Evolutionary conservation across 768 basidiomycete genomes (phyloP).

Genomic region (Lentinula detonsa): DNA sequence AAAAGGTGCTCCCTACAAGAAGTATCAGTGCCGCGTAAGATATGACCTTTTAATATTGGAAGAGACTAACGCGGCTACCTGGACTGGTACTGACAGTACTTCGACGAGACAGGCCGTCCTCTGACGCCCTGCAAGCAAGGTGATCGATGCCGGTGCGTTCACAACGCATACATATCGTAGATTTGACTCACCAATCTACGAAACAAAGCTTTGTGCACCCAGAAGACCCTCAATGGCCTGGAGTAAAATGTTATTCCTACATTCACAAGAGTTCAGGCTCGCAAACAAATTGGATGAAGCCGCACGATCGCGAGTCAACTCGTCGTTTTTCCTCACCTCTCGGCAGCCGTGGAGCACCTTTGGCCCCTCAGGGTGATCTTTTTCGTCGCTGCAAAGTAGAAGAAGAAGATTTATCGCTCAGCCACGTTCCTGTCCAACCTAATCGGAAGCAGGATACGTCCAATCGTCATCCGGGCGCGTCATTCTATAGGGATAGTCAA

Average conservation of each 20-base stretch:
- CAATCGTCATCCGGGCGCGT: neutral
- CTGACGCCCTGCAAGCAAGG: constrained; percentile 44
- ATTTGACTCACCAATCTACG: neutral
- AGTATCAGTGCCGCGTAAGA: constrained; percentile 12
- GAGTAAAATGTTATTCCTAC: constrained; percentile 16
- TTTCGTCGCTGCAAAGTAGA: constrained; percentile 28
- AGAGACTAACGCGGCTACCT: neutral
- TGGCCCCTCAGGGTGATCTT: constrained; percentile 38
- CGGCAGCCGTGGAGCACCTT: constrained; percentile 25
- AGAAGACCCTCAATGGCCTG: constrained; percentile 37
- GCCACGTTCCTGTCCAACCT: neutral
- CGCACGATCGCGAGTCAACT: neutral
- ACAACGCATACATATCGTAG: neutral
- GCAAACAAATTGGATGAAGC: constrained; percentile 8
- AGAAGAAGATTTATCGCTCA: constrained; percentile 9
- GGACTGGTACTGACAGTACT: constrained; percentile 29
- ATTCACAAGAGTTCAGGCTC: constrained; percentile 9
- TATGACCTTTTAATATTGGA: constrained; percentile 58
- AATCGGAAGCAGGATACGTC: neutral
- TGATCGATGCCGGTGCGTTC: constrained; percentile 40
- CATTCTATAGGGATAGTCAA: neutral
- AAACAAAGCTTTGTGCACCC: constrained; percentile 43
- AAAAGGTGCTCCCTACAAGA: constrained; percentile 16
- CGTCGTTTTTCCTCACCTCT: constrained; percentile 9
- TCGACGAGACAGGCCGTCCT: constrained; percentile 33